These are phyloP conservation scores for Phytophthora uliginosa DNA, from an alignment of 352 stramenopile genomes.

Conservation along the genomic window DNA sequence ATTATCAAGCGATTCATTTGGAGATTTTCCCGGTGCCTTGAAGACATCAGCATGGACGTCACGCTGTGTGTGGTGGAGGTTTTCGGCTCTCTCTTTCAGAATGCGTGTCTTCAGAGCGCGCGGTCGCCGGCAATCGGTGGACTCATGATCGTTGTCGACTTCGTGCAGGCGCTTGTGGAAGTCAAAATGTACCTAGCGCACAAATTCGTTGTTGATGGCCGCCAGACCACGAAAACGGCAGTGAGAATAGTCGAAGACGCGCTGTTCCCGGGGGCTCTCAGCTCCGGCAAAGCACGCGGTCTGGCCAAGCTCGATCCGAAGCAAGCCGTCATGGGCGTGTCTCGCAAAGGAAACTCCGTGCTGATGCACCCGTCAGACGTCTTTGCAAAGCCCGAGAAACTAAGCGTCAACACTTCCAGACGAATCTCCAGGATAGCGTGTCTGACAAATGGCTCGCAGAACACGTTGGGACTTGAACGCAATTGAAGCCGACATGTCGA, in stretches of 20 bases:
- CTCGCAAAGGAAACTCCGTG: not conserved
- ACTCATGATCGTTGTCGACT: slow-evolving; percentile 22
- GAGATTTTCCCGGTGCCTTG: slow-evolving; percentile 20
- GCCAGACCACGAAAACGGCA: slow-evolving; percentile 17
- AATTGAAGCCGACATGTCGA: slow-evolving; percentile 1
- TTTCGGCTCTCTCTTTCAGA: slow-evolving; percentile 39
- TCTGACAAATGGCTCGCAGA: slow-evolving; percentile 3
- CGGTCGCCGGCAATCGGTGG: slow-evolving; percentile 8
- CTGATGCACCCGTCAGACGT: slow-evolving; percentile 7
- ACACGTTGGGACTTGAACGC: slow-evolving; percentile 8
- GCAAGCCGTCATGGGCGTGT: slow-evolving; percentile 8
- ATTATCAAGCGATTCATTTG: slow-evolving; percentile 31
- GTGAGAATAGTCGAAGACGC: slow-evolving; percentile 30
- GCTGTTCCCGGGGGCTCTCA: not conserved
- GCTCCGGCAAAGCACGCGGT: slow-evolving; percentile 8
- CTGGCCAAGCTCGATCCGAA: slow-evolving; percentile 3
- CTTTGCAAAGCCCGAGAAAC: slow-evolving; percentile 4
- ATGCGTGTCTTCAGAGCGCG: slow-evolving; percentile 32
- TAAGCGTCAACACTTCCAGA: not conserved
- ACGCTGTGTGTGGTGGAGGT: slow-evolving; percentile 41
- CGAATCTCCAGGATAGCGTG: slow-evolving; percentile 6
- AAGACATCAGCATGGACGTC: slow-evolving; percentile 36
- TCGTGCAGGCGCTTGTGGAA: slow-evolving; percentile 20
- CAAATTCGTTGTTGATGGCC: slow-evolving; percentile 31
- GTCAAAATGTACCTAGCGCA: slow-evolving; percentile 26